Conservation (phyloP, 208 protist species). For the Crithidia bombi region DNA sequence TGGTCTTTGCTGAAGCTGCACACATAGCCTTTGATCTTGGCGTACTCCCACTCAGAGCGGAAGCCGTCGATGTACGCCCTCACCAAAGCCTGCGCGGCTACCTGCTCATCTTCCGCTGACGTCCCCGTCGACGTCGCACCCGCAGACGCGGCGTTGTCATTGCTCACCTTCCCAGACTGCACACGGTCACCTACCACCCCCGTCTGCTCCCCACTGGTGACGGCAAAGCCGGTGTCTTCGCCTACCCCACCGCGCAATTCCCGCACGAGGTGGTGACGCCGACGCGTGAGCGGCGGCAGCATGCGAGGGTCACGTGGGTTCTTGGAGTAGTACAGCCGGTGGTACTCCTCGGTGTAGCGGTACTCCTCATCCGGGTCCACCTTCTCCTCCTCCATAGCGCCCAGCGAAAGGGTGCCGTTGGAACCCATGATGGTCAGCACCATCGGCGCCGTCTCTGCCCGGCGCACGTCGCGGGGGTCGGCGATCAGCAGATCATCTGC, state of each 20-base stretch:
- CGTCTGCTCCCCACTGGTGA: slow-evolving; percentile 23
- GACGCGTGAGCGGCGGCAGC: slow-evolving; percentile 67
- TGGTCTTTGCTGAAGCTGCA: slow-evolving; percentile 94
- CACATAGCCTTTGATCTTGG: slow-evolving; percentile 82
- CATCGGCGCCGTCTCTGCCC: slow-evolving; percentile 81
- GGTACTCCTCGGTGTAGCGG: slow-evolving; percentile 84
- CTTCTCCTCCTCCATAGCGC: slow-evolving; percentile 48
- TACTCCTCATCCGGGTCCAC: slow-evolving; percentile 75
- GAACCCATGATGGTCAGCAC: slow-evolving; percentile 67
- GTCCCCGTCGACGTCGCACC: background rate
- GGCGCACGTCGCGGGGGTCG: slow-evolving; percentile 67
- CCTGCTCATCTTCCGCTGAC: slow-evolving; percentile 5
- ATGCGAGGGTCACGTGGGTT: slow-evolving; percentile 83
- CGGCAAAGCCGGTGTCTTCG: slow-evolving; percentile 12
- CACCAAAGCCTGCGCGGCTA: slow-evolving; percentile 22
- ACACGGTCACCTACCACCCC: slow-evolving; percentile 25
- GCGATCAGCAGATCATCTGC: slow-evolving; percentile 43
- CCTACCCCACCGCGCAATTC: slow-evolving; percentile 8
- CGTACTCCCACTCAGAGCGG: slow-evolving; percentile 50
- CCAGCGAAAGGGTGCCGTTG: slow-evolving; percentile 56
- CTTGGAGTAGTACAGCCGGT: slow-evolving; percentile 78
- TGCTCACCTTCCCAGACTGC: background rate
- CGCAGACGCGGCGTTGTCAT: background rate
- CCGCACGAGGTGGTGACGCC: slow-evolving; percentile 28
- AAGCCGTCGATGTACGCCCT: slow-evolving; percentile 53